Evolutionary conservation across 106 monocot species (phyloP).

Genomic region (Hemerocallis citrina): DNA sequence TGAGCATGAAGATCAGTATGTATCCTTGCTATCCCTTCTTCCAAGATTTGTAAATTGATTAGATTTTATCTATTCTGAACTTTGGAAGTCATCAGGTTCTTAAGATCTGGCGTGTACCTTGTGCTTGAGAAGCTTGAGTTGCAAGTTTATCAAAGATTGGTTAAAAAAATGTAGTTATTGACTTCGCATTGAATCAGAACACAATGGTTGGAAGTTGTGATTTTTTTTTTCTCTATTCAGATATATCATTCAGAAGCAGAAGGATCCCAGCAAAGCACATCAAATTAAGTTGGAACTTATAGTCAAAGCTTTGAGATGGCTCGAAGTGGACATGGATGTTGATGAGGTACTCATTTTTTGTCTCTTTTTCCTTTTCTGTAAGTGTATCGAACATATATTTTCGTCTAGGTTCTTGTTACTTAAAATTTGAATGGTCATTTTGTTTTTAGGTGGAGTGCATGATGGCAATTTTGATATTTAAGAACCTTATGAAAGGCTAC

Average conservation of each 20-base stretch:
- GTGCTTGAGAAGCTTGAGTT: slow-evolving; percentile 96
- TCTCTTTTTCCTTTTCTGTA: no score
- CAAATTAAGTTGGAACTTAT: slow-evolving; percentile 87
- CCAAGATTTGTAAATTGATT: no score
- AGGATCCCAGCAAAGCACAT: slow-evolving; percentile 78
- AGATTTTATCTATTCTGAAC: no score
- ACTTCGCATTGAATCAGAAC: no score
- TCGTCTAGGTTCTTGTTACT: no score
- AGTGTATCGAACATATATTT: no score
- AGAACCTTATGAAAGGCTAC: slow-evolving; percentile 97
- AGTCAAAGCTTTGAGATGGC: slow-evolving; percentile 89
- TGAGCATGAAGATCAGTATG: no score
- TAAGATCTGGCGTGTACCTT: slow-evolving; percentile 94
- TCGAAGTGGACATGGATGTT: slow-evolving; percentile 82
- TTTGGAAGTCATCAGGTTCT: slow-evolving; percentile 44
- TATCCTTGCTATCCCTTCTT: no score
- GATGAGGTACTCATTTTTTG: slow-evolving; percentile 51
- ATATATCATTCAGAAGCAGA: slow-evolving; percentile 64
- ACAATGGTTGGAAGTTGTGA: neutral
- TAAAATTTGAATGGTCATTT: neutral
- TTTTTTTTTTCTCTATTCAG: slow-evolving; percentile 18
- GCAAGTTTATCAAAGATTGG: slow-evolving; percentile 87
- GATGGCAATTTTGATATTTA: slow-evolving; percentile 77
- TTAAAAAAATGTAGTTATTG: slow-evolving; percentile 97
- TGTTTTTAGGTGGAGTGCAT: slow-evolving; percentile 67